Base-by-base conservation (phyloP, 306 rosid species). In the Cotoneaster glaucophyllus region DNA sequence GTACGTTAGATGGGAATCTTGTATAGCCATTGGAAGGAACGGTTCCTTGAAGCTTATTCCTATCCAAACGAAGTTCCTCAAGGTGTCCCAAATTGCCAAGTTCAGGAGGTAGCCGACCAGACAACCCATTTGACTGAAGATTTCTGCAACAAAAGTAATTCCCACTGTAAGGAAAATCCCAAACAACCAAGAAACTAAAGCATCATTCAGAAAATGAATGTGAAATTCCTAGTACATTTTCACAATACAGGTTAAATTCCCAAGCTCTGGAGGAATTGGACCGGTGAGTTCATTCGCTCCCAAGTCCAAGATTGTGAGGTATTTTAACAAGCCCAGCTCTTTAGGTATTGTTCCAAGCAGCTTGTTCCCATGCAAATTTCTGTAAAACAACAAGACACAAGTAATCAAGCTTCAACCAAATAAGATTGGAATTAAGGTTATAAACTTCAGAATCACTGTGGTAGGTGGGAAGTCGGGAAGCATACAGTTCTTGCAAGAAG, bases 31-130 rank as follows among this genome's bases (percentile, higher is more conserved):
- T 85, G 61, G 88, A 92, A 63, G 91, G 98, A 88, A 95, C 37
- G 19, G 84, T 63, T 77, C 99, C 99, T 81, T 84, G 97, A 77
- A 95, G 85, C 85, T 77, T 92, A 84, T 95, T 95, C 84, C 99
- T 87, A 84, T 90, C 97, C 79, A 95, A 76, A 83, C 84, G 74
- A 83, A 95, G 90, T 76, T 92, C 97, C 86, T 85, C 72, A 74
- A 95, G 97, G 81, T 80, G 63, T 69, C 54, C 85, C 93, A 95
- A 86, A 67, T 89, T 89, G 31, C 97, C 97, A 78, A 95, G 83
- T 79, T 85, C 89, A 8, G 83, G 57, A 68, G 96, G 97, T 78
- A 95, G 78, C 73, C 58, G 75, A 39, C 97, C 97, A 22, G 96
- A 83, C 87, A 95, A 82, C 69, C 90, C 92, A 5, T 95, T 95